Evolutionary conservation across 176 grass and related monocot species (phyloP).

Genomic region (Pharus latifolius): DNA sequence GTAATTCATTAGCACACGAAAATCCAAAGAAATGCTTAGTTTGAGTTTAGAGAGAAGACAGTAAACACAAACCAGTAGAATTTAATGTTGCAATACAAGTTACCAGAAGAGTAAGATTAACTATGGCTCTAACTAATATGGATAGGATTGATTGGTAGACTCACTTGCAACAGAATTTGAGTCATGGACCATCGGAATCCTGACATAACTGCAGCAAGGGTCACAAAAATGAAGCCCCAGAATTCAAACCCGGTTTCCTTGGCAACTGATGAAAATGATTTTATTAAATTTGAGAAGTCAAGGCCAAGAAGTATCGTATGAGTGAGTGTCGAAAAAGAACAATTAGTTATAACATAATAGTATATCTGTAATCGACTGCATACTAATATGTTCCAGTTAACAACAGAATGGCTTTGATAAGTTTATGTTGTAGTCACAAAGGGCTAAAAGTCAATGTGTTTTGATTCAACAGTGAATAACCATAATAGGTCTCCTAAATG

Average conservation of each 20-base stretch:
- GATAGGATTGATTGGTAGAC: neutral
- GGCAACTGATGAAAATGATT: conserved; percentile 45
- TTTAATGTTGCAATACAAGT: neutral
- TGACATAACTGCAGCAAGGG: conserved; percentile 98
- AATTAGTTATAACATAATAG: no score
- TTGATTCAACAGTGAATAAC: no score
- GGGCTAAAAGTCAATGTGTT: no score
- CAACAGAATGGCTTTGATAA: neutral
- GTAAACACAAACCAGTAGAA: no score
- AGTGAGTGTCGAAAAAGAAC: neutral
- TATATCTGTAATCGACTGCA: neutral
- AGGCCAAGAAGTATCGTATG: neutral
- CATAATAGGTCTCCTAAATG: neutral
- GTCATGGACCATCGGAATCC: conserved; percentile 99
- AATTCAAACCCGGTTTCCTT: conserved; percentile 94
- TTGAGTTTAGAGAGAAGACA: no score
- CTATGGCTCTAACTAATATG: neutral
- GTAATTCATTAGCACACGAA: conserved; percentile 9
- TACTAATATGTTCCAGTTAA: neutral
- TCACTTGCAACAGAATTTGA: conserved; percentile 92
- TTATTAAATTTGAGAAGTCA: conserved; percentile 14
- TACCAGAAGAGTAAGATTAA: neutral
- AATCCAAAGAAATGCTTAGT: conserved; percentile 9
- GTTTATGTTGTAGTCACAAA: no score
- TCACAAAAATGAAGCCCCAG: conserved; percentile 97